Percentiles rank a stretch among this genome's conserved stretches.
phyloP scores from a whole-genome alignment of 2,329 filamentous ascomycete species.

The Arthrobotrys sphaeroides region DNA sequence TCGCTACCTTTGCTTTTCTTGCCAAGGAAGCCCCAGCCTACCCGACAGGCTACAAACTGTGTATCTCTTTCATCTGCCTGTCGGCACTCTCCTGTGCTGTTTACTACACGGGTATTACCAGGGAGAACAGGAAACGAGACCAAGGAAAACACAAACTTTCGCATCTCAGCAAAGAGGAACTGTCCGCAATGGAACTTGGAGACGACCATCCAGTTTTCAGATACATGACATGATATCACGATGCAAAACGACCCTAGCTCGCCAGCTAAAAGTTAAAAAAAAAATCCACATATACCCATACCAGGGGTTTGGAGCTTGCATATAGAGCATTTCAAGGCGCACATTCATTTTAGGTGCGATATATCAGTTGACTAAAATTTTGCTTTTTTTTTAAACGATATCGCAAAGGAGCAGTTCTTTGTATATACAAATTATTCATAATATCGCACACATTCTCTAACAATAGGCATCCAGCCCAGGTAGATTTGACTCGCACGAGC shows the following conservation, averaged over 20 bases:
- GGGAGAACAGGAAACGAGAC: slow-evolving; percentile 71
- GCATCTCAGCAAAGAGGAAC: slow-evolving; percentile 69
- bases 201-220: slow-evolving; percentile 71
- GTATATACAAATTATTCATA: not conserved
- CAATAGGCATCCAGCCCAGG: not conserved
- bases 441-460: not conserved
- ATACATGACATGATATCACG: slow-evolving; percentile 69
- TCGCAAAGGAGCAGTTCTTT: not conserved
- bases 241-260: slow-evolving; percentile 1
- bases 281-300: slow-evolving; percentile 9
- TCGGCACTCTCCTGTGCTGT: slow-evolving; percentile 70
- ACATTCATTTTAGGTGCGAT: slow-evolving; percentile 32
- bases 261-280: not conserved
- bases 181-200: slow-evolving; percentile 68
- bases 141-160: slow-evolving; percentile 62
- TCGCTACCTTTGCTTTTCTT: slow-evolving; percentile 76
- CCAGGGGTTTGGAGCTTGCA: not conserved
- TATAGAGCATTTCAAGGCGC: slow-evolving; percentile 42
- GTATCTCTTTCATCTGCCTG: slow-evolving; percentile 76
- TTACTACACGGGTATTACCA: slow-evolving; percentile 70
- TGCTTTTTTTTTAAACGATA: not conserved
- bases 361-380: not conserved
- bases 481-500: no score
- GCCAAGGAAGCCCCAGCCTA: slow-evolving; percentile 74
- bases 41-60: slow-evolving; percentile 78